Conservation (phyloP, 441 rosid species). For the Biscutella laevigata region DNA sequence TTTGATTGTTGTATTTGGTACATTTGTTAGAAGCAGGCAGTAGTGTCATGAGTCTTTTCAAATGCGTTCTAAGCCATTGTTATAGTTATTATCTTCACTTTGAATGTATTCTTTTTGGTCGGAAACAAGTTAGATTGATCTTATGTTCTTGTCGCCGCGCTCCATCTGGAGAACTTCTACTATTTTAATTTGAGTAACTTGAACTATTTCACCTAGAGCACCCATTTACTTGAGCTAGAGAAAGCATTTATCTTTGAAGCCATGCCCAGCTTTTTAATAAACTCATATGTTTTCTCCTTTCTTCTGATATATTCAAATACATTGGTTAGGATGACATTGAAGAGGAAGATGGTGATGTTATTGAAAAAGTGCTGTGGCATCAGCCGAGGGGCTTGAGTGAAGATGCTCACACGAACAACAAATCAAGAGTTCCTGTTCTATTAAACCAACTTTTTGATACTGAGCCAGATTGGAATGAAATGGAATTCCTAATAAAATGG, state of each 20-base stretch:
- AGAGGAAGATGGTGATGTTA: slow-evolving; percentile 89
- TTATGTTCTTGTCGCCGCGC: neutral
- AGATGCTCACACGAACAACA: slow-evolving; percentile 50
- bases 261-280: neutral
- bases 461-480: slow-evolving; percentile 79
- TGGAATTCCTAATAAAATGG: slow-evolving; percentile 97
- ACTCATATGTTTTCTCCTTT: neutral
- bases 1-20: neutral
- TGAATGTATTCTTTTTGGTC: neutral
- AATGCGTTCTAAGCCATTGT: neutral
- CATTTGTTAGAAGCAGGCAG: neutral
- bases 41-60: neutral
- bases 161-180: neutral
- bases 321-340: slow-evolving; percentile 73
- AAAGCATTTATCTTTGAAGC: slow-evolving; percentile 5
- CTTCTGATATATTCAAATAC: slow-evolving; percentile 4
- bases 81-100: neutral
- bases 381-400: slow-evolving; percentile 84
- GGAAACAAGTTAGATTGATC: neutral
- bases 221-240: neutral
- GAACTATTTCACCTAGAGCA: slow-evolving; percentile 14
- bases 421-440: slow-evolving; percentile 64
- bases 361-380: slow-evolving; percentile 98
- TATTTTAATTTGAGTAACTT: neutral
- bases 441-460: slow-evolving; percentile 67